Base-by-base conservation (phyloP, 306 rosid species). In the Fagus sylvatica region DNA sequence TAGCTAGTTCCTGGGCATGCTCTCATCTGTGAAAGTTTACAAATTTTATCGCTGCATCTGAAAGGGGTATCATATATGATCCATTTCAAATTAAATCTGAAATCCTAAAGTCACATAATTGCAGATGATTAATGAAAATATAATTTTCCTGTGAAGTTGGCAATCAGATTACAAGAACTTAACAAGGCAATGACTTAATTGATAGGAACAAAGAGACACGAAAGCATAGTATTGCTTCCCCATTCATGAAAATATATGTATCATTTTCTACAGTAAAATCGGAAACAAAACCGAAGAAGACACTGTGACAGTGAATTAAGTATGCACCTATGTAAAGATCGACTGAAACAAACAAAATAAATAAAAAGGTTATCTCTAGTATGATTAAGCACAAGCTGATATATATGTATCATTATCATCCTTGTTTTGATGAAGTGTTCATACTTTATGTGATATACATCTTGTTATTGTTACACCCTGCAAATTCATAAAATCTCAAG, bases 71-170 rank as follows among this genome's bases (percentile, higher is more conserved):
- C 28, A 22, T 39, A 3, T 71, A 43, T 54, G 79, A 33, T 73
- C 72, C 73, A 32, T 48, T 65, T 22, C 28, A 22, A 22, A 22
- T 65, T 67, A 76, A 71, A 71, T 17, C 73, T 56, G 16, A 53
- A 77, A 17, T 43, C 67, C 55, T 40, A 32, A 7, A 33, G 28
- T 62, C 51, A 15, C 65, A 74, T 30, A 32, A 41, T 48, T 66
- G n/a, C 19, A 9, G 22, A 53, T 74, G 77, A 57, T 56, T 69
- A 80, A 8, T 76, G 76, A 42, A 81, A 87, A 84, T 87, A 83
- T 65, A 84, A 75, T 71, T 84, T 85, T 73, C 76, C 86, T 19
- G 42, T 59, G 55, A 80, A 81, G 82, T 76, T 81, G 68, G 74
- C 82, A 80, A n/a, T 41, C 41, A 16, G 15, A 74, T 10, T 36